Percentiles rank a stretch among this genome's conserved stretches.
These are phyloP conservation scores for Spatholobus suberectus DNA, from an alignment of 306 rosid species.

Conservation along the genomic window DNA sequence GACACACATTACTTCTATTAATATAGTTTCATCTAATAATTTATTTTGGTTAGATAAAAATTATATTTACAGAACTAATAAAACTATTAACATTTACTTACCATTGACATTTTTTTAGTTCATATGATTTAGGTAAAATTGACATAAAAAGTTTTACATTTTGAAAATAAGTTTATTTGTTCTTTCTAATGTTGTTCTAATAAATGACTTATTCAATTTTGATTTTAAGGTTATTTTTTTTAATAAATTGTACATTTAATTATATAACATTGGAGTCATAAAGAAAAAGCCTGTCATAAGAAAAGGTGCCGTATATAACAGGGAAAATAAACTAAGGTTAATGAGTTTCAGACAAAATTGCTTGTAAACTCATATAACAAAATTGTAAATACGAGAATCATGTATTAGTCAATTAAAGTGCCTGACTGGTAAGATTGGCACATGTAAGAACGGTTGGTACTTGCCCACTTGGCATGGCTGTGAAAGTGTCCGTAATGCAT, in stretches of 20 bases:
- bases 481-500: too few relatives aligned
- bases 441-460: neutral
- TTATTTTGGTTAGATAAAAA: too few relatives aligned
- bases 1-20: too few relatives aligned
- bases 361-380: neutral
- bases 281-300: neutral
- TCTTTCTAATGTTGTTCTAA: neutral
- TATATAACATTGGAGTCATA: neutral
- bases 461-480: neutral
- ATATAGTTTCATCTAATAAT: too few relatives aligned
- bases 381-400: too few relatives aligned
- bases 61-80: too few relatives aligned
- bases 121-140: neutral
- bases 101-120: neutral
- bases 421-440: neutral
- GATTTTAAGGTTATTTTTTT: neutral
- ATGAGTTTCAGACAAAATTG: neutral
- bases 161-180: neutral
- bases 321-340: neutral
- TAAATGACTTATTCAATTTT: neutral
- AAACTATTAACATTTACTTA: too few relatives aligned
- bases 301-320: neutral
- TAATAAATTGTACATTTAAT: neutral
- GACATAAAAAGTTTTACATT: neutral
- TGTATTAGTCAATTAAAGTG: too few relatives aligned